A percentile compares a stretch with the other conserved stretches of the same genome.
Evolutionary conservation across 2,329 filamentous ascomycete species (phyloP).

Genomic region (Alternaria rosae): DNA sequence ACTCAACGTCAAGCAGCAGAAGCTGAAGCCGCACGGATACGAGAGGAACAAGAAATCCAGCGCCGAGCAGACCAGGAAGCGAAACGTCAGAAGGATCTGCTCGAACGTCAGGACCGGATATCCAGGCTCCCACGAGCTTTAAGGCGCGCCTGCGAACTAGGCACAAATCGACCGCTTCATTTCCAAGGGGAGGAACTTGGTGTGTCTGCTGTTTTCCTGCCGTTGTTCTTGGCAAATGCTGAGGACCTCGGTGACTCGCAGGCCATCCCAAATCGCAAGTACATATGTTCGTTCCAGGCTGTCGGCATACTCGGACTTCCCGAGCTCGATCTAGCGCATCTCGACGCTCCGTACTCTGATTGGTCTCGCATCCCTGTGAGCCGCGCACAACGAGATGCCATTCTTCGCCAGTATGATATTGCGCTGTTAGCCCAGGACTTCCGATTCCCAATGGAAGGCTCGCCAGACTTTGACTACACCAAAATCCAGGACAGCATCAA

Average conservation of each 20-base stretch:
- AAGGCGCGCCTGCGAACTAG: conserved; percentile 47
- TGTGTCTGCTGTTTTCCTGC: conserved; percentile 49
- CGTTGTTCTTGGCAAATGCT: conserved; percentile 46
- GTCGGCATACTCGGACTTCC: conserved; percentile 52
- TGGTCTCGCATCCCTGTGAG: conserved; percentile 49
- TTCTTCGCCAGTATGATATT: conserved; percentile 49
- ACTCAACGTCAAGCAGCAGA: conserved; percentile 39
- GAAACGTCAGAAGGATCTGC: conserved; percentile 37
- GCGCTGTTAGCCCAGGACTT: conserved; percentile 50
- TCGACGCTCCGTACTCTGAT: conserved; percentile 43
- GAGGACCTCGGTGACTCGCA: conserved; percentile 35
- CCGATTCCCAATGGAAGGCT: conserved; percentile 48
- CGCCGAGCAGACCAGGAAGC: conserved; percentile 41
- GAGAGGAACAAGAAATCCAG: conserved; percentile 41
- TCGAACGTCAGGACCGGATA: conserved; percentile 44
- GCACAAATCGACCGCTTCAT: conserved; percentile 46
- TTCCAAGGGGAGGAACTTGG: conserved; percentile 51
- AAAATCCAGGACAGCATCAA: conserved; percentile 47
- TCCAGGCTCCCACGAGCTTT: conserved; percentile 48
- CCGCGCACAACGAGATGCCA: conserved; percentile 42
- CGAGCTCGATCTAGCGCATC: conserved; percentile 47
- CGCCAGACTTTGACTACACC: conserved; percentile 47
- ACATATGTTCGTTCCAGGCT: conserved; percentile 50
- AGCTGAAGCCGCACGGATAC: conserved; percentile 43
- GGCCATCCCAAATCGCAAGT: conserved; percentile 34